These are phyloP conservation scores for Ganoderma lucidum DNA, from an alignment of 1,284 basidiomycete species.

Conservation along the genomic window DNA sequence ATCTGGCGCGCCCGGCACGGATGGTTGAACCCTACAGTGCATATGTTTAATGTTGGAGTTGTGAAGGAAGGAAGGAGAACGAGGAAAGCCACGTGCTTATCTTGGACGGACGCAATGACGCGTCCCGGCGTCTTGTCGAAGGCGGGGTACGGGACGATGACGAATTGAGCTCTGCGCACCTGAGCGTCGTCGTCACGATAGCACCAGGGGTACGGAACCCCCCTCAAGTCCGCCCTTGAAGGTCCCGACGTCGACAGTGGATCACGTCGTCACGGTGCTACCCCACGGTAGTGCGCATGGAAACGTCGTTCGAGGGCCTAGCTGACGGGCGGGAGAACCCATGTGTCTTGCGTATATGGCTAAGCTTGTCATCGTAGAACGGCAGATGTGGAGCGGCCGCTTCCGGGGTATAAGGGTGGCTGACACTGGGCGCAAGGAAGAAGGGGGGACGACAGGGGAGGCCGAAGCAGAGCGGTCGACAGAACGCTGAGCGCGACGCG, in stretches of 20 bases:
- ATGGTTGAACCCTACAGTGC: too few relatives aligned
- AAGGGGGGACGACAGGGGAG: conserved; percentile 5
- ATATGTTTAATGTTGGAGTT: background rate
- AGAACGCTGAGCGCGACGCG: conserved; percentile 10
- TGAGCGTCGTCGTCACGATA: conserved; percentile 6
- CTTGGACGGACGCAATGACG: background rate
- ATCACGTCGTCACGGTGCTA: conserved; percentile 1
- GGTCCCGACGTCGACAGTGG: background rate
- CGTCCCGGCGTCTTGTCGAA: conserved; percentile 5
- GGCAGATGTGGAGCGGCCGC: background rate
- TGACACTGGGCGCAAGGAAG: background rate
- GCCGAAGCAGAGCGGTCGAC: background rate
- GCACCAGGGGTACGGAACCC: background rate
- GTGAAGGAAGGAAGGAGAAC: background rate
- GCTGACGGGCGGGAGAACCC: background rate
- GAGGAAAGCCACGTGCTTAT: conserved; percentile 5
- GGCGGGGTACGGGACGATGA: background rate
- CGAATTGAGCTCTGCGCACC: background rate
- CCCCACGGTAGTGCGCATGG: background rate
- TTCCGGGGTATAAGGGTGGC: conserved; percentile 5
- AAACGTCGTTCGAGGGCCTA: background rate
- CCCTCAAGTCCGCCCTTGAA: conserved; percentile 18
- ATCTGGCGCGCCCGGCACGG: background rate
- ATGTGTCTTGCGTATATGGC: background rate
- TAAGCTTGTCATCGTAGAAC: background rate